Base-by-base conservation (phyloP, 129 eudicot genomes). In the sunflower (Helianthus annuus) region DNA sequence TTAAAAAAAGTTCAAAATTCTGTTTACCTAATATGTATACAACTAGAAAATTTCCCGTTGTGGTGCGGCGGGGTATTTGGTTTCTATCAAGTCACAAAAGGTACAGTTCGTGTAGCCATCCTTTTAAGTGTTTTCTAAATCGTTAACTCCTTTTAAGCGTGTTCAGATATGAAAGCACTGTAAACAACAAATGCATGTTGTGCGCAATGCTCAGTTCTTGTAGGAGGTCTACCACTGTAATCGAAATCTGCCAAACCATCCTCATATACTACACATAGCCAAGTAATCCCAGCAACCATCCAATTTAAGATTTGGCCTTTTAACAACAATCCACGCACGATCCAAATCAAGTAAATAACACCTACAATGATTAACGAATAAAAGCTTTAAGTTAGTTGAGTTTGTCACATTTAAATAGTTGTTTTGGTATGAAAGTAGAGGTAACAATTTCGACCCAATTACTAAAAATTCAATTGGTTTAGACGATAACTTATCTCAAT, bases 221-320 rank as follows among this genome's bases (percentile, higher is more conserved):
- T 24, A 24, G 29, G 29, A 24, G 1, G 29, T 24, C 53, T 74
- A 62, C 42, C 14, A 65, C 72, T 15, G 22, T 57, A 65, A 53
- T 65, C 1, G 66, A 57, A 39, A 52, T 42, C 55, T 51, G 10
- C 66, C 32, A 29, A 77, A 49, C 55, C 24, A 65, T 48, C 73
- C 10, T 0, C 29, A 24, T 24, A 24, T 24, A 24, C 29, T 24
- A 70, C 29, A 73, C 73, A 48, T 27, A 45, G 44, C 44, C 73
- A n/a, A 49, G 59, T 55, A 10, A n/a, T 57, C 29, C 42, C 29
- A 5, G 44, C 17, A 24, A 72, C 46, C 8, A 1, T 65, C 22
- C 48, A 66, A 19, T 66, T 27, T 49, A 70, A 1, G 81, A 52
- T 34, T 78, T 78, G n/a, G 77, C 77, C 53, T 78, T n/a, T 78